A percentile compares a stretch with the other conserved stretches of the same genome.
phyloP scores from a whole-genome alignment of 768 basidiomycete genomes.

The Mycena indigotica region DNA sequence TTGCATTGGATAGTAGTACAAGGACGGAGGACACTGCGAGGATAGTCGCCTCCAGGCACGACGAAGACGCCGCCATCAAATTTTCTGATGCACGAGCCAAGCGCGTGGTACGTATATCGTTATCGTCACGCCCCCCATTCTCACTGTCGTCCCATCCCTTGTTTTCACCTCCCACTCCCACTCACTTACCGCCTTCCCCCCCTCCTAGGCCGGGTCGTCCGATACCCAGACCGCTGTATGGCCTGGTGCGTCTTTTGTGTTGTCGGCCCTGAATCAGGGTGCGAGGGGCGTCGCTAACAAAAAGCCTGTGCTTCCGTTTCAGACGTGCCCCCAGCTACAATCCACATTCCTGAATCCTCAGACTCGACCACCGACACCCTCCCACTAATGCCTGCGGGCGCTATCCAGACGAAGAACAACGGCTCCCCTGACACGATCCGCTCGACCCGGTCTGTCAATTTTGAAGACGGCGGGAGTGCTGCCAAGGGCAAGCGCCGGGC shows the following conservation, averaged over 20 bases:
- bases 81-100: conserved; percentile 18
- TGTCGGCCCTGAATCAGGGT: neutral
- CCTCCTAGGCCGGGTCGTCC: conserved; percentile 18
- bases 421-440: conserved; percentile 1
- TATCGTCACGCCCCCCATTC: conserved; percentile 6
- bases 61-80: conserved; percentile 10
- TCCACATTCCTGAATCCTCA: conserved; percentile 17
- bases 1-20: conserved; percentile 4
- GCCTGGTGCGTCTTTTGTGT: conserved; percentile 11
- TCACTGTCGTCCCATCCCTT: conserved; percentile 3
- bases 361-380: conserved; percentile 9
- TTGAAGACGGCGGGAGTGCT: neutral
- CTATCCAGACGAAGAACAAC: neutral
- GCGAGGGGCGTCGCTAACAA: no score
- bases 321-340: conserved; percentile 5
- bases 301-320: no score
- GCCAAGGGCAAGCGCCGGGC: neutral
- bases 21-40: neutral
- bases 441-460: neutral
- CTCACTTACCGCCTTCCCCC: conserved; percentile 6
- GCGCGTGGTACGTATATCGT: conserved; percentile 19
- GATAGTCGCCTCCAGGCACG: neutral
- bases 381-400: conserved; percentile 3
- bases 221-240: conserved; percentile 17
- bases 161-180: no score